These are phyloP conservation scores for Penicillium odoratum DNA, from an alignment of 495 filamentous ascomycete genomes.

Conservation along the genomic window DNA sequence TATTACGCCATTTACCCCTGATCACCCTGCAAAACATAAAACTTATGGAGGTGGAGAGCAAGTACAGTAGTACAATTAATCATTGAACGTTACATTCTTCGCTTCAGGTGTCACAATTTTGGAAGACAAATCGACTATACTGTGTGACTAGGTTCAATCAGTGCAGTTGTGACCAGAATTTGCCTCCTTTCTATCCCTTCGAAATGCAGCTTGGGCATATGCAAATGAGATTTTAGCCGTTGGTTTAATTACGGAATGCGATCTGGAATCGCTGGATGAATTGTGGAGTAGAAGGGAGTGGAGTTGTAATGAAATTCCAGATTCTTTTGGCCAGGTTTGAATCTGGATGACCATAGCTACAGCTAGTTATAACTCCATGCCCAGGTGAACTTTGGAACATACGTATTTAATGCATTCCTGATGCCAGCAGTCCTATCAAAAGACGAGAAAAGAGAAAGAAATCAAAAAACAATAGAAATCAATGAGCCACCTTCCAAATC, in stretches of 20 bases:
- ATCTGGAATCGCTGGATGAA: neutral
- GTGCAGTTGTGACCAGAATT: neutral
- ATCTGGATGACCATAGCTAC: no score
- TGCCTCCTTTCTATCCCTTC: neutral
- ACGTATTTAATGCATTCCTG: slow-evolving; percentile 3
- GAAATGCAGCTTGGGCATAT: neutral
- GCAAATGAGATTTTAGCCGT: neutral
- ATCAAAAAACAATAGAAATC: neutral
- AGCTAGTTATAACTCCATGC: neutral
- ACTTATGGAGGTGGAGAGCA: no score
- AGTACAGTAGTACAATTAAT: neutral
- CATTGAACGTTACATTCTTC: neutral
- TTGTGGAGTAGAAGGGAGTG: no score
- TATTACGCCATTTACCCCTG: neutral
- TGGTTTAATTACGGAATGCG: neutral
- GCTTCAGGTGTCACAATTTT: neutral
- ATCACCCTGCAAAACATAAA: neutral
- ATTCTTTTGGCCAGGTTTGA: no score
- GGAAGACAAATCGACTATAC: no score
- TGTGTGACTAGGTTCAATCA: neutral
- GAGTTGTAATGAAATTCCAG: no score
- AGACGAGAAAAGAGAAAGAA: slow-evolving; percentile 1
- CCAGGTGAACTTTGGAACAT: neutral
- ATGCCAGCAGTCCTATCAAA: slow-evolving; percentile 7
- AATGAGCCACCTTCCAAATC: slow-evolving; percentile 12